Base-by-base conservation (phyloP, 768 basidiomycete species). In the Pleurotus platypus region DNA sequence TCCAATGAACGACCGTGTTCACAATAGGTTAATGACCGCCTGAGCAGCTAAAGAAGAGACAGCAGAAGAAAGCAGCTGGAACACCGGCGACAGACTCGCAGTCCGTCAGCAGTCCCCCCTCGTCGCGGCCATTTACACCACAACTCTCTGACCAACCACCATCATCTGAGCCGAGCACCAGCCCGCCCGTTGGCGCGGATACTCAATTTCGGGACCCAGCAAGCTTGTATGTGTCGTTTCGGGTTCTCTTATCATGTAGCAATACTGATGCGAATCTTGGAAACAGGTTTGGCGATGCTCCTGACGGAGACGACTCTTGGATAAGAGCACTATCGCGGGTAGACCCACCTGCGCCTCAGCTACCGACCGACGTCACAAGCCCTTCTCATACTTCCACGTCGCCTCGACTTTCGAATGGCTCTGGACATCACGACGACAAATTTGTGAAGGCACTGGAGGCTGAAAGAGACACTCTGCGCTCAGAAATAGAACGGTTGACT, bases 41-140 rank as follows among this genome's bases (percentile, higher is more conserved):
- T 35, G 9, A 62, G 46, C 70, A 92, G 90, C 79, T 92, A n/a
- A 51, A 92, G 78, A 90, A 89, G 71, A 81, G 87, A 58, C 89
- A 88, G 62, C 86, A 85, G 64, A 83, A 88, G 74, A 90, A 89
- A 69, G 76, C 76, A 40, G 75, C 74, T 47, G 82, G 76, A 51
- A 68, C 70, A 46, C 62, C 69, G 49, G 56, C 66, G 53, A 8
- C 49, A 58, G 66, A 43, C 49, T 66, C 46, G 66, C 65, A 35
- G 68, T 74, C 38, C 67, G 68, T 57, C 71, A 48, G 51, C 26
- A 78, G 75, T 57, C 77, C 77, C 8, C 76, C 81, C 13, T 72
- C 75, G 5, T 78, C 78, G 46, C 68, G 78, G 60, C 74, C 82
- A 1, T 75, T 80, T 58, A 82, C 85, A 20, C 83, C 83, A n/a